Conservation (phyloP, 352 stramenopile species). For the Phytophthora ramorum region DNA sequence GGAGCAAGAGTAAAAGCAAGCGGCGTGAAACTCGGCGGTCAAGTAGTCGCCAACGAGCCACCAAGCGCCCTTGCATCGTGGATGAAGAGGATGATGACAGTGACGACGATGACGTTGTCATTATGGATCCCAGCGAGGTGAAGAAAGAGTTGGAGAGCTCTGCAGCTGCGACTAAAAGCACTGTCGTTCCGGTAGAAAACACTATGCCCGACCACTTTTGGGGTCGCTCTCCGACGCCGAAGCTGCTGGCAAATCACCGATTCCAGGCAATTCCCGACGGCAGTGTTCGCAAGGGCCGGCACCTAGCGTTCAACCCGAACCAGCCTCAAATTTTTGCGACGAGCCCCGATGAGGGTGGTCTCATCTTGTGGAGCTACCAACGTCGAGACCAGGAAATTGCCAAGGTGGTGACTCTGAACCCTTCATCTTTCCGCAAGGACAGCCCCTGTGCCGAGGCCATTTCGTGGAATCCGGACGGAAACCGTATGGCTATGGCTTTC, state of each 20-base stretch:
- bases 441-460: constrained; percentile 75
- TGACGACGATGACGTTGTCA: constrained; percentile 59
- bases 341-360: constrained; percentile 76
- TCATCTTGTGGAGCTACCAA: constrained; percentile 85
- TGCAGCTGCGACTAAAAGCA: constrained; percentile 11
- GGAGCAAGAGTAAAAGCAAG: constrained; percentile 28
- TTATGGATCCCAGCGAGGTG: constrained; percentile 54
- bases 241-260: constrained; percentile 74
- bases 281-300: constrained; percentile 70
- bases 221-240: constrained; percentile 64
- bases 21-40: constrained; percentile 38
- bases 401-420: constrained; percentile 65
- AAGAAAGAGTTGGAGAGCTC: constrained; percentile 44
- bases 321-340: constrained; percentile 79
- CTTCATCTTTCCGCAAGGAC: constrained; percentile 70
- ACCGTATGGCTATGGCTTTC: constrained; percentile 83
- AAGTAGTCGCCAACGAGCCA: constrained; percentile 38
- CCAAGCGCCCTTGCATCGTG: constrained; percentile 68
- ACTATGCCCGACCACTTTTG: constrained; percentile 80
- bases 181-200: constrained; percentile 45
- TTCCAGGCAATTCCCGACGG: constrained; percentile 69
- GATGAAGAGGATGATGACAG: constrained; percentile 71
- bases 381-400: constrained; percentile 63
- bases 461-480: constrained; percentile 75
- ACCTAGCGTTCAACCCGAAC: constrained; percentile 81